Evolutionary conservation across 176 grass and related monocot species (phyloP).

Genomic region (Panicum miliaceum): DNA sequence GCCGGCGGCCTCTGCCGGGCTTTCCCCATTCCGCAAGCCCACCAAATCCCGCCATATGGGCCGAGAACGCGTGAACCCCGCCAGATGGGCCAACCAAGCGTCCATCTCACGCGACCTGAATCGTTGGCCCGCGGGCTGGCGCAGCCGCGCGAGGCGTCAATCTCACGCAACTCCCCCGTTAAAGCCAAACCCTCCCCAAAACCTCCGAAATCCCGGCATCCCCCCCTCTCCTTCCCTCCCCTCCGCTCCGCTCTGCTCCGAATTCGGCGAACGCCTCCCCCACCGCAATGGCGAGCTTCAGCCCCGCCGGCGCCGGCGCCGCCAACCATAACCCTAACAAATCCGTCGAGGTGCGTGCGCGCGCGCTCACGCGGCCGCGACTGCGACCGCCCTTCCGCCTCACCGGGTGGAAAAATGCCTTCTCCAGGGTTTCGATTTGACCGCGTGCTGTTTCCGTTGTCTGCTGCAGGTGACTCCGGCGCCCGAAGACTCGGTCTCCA

Average conservation of each 20-base stretch:
- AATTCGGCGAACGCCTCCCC: conserved; percentile 34
- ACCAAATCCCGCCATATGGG: background rate
- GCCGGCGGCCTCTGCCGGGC: too few species aligned
- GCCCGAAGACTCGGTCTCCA: conserved; percentile 69
- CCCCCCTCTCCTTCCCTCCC: too few species aligned
- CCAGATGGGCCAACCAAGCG: background rate
- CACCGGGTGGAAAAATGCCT: background rate
- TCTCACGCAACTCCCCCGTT: conserved; percentile 22
- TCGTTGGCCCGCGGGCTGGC: background rate
- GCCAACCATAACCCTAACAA: conserved; percentile 76
- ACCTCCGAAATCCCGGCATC: background rate
- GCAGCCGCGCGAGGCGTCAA: conserved; percentile 3
- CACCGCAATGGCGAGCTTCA: conserved; percentile 51
- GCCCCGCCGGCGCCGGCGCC: conserved; percentile 29
- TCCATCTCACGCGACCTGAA: conserved; percentile 25
- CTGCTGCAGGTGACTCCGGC: conserved; percentile 36
- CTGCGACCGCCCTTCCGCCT: background rate
- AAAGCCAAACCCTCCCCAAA: conserved; percentile 30
- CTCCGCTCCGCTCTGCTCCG: background rate
- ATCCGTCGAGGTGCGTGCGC: conserved; percentile 54
- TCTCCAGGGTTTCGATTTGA: conserved; percentile 29
- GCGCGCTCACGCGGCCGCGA: background rate
- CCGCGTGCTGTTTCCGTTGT: background rate
- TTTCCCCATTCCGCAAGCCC: too few species aligned
- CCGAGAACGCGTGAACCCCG: background rate